Percentiles rank a stretch among this genome's conserved stretches.
Evolutionary conservation across 495 filamentous ascomycete genomes (phyloP).

Genomic region (Cladorrhinum samala): DNA sequence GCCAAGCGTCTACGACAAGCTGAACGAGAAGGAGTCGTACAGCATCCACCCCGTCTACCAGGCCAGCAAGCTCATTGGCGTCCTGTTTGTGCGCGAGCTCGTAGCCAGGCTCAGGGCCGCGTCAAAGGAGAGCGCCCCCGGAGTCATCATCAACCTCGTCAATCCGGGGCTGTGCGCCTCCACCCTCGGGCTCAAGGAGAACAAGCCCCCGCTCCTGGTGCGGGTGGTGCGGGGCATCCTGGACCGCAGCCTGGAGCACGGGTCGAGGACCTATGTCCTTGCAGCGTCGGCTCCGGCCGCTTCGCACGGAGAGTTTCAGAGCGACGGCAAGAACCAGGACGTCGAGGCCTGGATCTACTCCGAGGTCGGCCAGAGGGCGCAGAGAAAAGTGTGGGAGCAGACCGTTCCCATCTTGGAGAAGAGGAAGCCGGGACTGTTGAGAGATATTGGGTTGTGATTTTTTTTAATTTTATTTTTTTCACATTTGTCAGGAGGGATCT

Average conservation of each 20-base stretch:
- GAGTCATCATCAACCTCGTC: not conserved
- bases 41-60: not conserved
- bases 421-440: not conserved
- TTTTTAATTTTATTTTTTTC: not conserved
- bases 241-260: not conserved
- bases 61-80: not conserved
- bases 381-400: not conserved
- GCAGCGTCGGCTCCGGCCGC: not conserved
- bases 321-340: not conserved
- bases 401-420: not conserved
- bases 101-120: not conserved
- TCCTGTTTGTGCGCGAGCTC: not conserved
- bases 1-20: not conserved
- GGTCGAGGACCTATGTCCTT: not conserved
- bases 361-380: not conserved
- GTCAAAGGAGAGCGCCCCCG: not conserved
- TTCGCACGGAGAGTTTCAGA: not conserved
- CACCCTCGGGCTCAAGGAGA: not conserved
- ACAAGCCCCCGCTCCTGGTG: not conserved
- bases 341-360: not conserved
- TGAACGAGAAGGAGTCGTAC: too few relatives aligned
- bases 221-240: not conserved
- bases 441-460: not conserved
- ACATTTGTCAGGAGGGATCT: not conserved
- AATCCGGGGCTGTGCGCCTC: not conserved